Base-by-base conservation (phyloP, 2,329 filamentous ascomycete species). In the Tolypocladium ovalisporum region DNA sequence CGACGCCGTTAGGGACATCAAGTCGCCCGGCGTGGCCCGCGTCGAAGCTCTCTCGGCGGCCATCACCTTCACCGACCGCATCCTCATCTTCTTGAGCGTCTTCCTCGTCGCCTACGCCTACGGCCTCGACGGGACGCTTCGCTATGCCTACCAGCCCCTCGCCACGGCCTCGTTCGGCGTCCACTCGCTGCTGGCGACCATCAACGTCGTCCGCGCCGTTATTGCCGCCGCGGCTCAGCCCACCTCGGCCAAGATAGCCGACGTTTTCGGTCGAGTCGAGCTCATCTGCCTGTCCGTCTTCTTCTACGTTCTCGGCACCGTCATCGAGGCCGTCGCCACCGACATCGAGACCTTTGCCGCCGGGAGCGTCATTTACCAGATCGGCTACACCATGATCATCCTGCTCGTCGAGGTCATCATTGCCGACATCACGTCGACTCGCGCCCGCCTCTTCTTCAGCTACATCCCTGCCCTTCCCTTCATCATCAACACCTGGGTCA, bases 101-200 rank as follows among this genome's bases (percentile, higher is more conserved):
- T 87, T 87, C 66, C 67, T 87, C 36, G 71, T 87, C 56, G 79
- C 83, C 13, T 88, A 86, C 66, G 81, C 78, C 37, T 88, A 87
- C 66, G 80, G 81, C 2, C 73, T 86, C 27, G 83, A 86, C 61
- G 79, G 79, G 29, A 79, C 74, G 1, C 73, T 85, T 49, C 76
- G 83, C 17, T 78, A 76, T 60, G 74, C 76, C 8, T 83, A 80
- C 66, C 81, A 83, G 73, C 75, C 82, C 7, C 67, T 72, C 54
- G 84, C 83, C 1, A 82, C 82, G 0, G 72, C 74, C 1, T 73
- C 68, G 1, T 83, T 79, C 60, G 64, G 65, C 3, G 59, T 71
- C 7, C 83, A 87, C 66, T 83, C 81, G 32, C 72, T 84, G 27
- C 70, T 82, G 5, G 74, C 82, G 1, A 82, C 82, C 5, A 73